Evolutionary conservation across 345 rosid species (phyloP), one percentile per base, ranked within the genome.

Genomic region (Rubroshorea leprosula): DNA sequence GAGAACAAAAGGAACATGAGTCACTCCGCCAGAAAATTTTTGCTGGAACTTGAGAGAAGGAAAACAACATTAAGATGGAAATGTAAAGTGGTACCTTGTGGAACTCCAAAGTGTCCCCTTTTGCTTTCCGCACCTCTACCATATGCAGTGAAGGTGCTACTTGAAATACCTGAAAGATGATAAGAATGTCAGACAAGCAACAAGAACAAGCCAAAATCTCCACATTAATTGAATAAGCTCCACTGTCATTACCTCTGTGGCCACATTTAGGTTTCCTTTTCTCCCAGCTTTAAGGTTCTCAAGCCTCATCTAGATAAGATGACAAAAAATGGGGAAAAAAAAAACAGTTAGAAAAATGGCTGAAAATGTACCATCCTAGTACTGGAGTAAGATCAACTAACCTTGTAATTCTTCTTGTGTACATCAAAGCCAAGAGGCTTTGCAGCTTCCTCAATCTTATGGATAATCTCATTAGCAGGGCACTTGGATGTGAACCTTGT

Each of bases 21-120:
- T 21, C 24, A 41, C 4, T 27, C 31, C 8, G 8, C 31, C 31
- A 27, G 31, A 27, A 27, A 3, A 27, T 27, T 27, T 27, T 4
- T 8, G 31, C 31, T 27, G 4, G 31, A 27, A 47, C 5, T 46
- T 55, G 13, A 44, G 18, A 10, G 4, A 21, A 5, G 19, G 23
- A 16, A 53, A 49, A 51, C 21, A 11, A 23, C 39, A 13, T 29
- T 35, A 9, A 47, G 31, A 23, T 7, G 12, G 16, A 54, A 31
- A 21, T 48, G 15, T 61, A 6, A 25, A 50, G 39, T 50, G 8
- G 26, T 78, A 89, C 96, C 96, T 83, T 89, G 43, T 86, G 91
- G 59, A 89, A 93, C 66, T 93, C 99, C 51, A 93, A 71, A 14
- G 99, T 93, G 69, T 93, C 97, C n/a, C 99, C 99, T 70, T 87